These are phyloP conservation scores for Quercus robur DNA, from an alignment of 306 rosid species.

Conservation along the genomic window DNA sequence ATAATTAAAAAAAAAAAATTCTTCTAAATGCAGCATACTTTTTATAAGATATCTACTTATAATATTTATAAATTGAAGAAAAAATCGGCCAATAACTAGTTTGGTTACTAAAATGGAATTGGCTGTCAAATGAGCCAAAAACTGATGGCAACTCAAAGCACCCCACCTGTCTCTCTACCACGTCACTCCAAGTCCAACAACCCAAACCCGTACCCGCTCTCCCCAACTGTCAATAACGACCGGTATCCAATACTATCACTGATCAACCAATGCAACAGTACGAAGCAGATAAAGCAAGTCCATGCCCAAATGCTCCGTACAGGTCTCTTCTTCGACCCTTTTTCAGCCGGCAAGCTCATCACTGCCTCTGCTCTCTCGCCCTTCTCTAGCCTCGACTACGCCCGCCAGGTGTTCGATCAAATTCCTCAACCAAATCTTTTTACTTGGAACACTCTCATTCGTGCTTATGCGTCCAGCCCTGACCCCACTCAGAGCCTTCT, in stretches of 20 bases:
- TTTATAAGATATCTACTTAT: too few relatives aligned
- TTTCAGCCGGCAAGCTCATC: conserved; percentile 45
- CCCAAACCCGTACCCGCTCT: not conserved
- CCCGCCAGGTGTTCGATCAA: conserved; percentile 54
- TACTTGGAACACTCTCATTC: conserved; percentile 66
- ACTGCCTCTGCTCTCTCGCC: conserved; percentile 33
- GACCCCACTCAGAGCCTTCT: conserved; percentile 38
- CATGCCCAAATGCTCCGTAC: conserved; percentile 62
- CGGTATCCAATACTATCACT: conserved; percentile 14
- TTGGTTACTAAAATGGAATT: too few relatives aligned
- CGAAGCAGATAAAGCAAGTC: conserved; percentile 45
- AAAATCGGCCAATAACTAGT: too few relatives aligned
- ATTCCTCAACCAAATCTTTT: conserved; percentile 57
- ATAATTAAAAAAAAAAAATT: too few relatives aligned
- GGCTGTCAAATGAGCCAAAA: not conserved
- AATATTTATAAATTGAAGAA: too few relatives aligned
- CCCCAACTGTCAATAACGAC: conserved; percentile 23
- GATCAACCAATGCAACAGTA: conserved; percentile 35
- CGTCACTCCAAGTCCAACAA: not conserved
- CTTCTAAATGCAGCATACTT: too few relatives aligned
- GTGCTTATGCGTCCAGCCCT: conserved; percentile 57
- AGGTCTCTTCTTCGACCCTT: conserved; percentile 42
- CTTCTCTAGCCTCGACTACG: conserved; percentile 47
- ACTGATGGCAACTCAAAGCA: conserved; percentile 29
- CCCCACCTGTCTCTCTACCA: conserved; percentile 22